A percentile compares a stretch with the other conserved stretches of the same genome.
These are phyloP conservation scores for Populus alba DNA, from an alignment of 345 rosid species.

Conservation along the genomic window DNA sequence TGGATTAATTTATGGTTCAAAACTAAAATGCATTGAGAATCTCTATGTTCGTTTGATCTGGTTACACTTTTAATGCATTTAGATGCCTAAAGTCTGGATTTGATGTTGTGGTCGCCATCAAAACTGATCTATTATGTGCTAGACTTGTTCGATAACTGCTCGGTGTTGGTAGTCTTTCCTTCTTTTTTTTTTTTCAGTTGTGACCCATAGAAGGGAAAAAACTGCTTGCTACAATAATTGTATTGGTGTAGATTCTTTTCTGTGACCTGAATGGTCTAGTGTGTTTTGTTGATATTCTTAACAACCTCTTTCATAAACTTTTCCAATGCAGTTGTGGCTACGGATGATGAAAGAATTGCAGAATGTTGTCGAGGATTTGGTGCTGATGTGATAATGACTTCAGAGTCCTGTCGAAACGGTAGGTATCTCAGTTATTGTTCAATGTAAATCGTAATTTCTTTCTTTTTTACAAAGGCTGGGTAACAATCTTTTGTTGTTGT, in stretches of 20 bases:
- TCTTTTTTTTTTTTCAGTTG: not conserved
- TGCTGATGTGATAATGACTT: constrained; percentile 94
- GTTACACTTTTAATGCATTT: not conserved
- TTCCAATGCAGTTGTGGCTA: constrained; percentile 72
- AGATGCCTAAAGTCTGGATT: not conserved
- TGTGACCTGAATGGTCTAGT: not conserved
- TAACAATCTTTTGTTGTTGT: constrained; percentile 1
- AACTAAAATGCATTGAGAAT: not conserved
- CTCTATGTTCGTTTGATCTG: not conserved
- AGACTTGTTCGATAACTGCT: not conserved
- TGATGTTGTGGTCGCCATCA: not conserved
- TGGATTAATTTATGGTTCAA: not conserved
- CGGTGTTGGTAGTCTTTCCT: not conserved
- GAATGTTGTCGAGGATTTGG: constrained; percentile 95
- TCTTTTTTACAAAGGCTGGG: constrained; percentile 5
- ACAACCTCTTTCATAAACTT: not conserved
- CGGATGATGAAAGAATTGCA: constrained; percentile 87
- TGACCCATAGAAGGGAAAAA: not conserved
- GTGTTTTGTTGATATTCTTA: not conserved
- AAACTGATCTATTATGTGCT: not conserved
- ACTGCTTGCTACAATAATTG: not conserved
- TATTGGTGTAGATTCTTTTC: not conserved
- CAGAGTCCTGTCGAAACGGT: constrained; percentile 93
- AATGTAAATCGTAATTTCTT: not conserved
- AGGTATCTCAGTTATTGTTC: not conserved